Percentiles rank a stretch among this genome's conserved stretches.
Conservation (phyloP, 805 yeast species). For the Saturnispora hagleri region DNA sequence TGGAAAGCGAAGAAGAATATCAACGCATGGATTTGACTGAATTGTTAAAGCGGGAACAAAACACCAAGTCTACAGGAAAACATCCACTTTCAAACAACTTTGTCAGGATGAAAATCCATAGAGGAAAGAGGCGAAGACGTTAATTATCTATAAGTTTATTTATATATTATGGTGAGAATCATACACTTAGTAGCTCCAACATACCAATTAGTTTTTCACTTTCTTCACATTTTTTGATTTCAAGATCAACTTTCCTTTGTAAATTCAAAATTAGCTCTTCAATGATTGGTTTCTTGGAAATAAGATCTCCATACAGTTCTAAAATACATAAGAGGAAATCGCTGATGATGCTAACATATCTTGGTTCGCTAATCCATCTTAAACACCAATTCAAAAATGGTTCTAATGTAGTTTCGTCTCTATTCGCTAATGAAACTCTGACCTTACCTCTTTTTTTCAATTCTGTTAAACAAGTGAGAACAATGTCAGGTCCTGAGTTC, state of each 20-base stretch:
- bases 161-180: constrained; percentile 16
- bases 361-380: constrained; percentile 67
- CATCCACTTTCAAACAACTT: constrained; percentile 28
- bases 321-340: constrained; percentile 61
- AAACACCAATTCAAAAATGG: constrained; percentile 82
- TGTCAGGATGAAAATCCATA: constrained; percentile 28
- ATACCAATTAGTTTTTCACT: constrained; percentile 89
- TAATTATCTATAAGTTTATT: neutral
- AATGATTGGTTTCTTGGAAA: constrained; percentile 68
- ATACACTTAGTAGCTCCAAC: constrained; percentile 70
- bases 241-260: constrained; percentile 51
- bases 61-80: constrained; percentile 18
- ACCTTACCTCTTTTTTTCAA: constrained; percentile 84
- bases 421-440: constrained; percentile 63
- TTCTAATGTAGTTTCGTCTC: constrained; percentile 75
- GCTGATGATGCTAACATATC: constrained; percentile 53
- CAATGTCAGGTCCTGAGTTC: constrained; percentile 72
- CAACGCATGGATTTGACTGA: constrained; percentile 15
- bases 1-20: constrained; percentile 15
- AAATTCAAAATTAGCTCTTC: constrained; percentile 62
- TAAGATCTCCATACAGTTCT: constrained; percentile 66
- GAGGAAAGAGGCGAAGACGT: constrained; percentile 11
- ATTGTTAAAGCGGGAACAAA: neutral
- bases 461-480: constrained; percentile 77
- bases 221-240: constrained; percentile 72